A percentile compares a stretch with the other conserved stretches of the same genome.
phyloP scores from a whole-genome alignment of 2,329 filamentous ascomycete species.

The Fusarium brevicatenulatum region DNA sequence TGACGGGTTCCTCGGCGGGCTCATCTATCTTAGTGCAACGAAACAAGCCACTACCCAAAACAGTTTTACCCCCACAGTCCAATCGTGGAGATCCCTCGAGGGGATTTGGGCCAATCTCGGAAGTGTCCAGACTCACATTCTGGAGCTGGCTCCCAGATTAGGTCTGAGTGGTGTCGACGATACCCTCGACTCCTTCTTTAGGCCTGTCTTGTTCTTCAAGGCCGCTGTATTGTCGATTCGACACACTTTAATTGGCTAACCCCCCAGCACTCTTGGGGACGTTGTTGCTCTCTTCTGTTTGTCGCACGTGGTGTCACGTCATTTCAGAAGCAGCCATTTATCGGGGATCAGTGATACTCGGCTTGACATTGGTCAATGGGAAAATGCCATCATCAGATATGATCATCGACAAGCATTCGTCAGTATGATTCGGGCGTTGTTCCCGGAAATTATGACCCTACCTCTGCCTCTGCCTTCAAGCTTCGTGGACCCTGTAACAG shows the following conservation, averaged over 20 bases:
- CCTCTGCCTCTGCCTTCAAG: fast-evolving
- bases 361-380: background rate
- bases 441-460: fast-evolving
- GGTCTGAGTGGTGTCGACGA: fast-evolving
- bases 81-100: background rate
- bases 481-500: fast-evolving
- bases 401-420: background rate
- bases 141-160: fast-evolving
- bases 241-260: background rate
- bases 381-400: background rate
- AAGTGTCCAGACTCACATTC: fast-evolving
- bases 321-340: fast-evolving
- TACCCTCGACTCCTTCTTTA: background rate
- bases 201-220: background rate
- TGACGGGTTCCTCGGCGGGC: background rate
- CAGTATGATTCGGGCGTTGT: fast-evolving
- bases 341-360: fast-evolving
- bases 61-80: fast-evolving
- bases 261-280: background rate
- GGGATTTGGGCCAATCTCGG: fast-evolving
- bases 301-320: background rate
- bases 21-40: background rate
- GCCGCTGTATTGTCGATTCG: background rate
- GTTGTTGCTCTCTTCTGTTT: background rate
- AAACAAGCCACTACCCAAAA: fast-evolving